Conservation (phyloP, 768 basidiomycete species). For the Boletus patriciae region DNA sequence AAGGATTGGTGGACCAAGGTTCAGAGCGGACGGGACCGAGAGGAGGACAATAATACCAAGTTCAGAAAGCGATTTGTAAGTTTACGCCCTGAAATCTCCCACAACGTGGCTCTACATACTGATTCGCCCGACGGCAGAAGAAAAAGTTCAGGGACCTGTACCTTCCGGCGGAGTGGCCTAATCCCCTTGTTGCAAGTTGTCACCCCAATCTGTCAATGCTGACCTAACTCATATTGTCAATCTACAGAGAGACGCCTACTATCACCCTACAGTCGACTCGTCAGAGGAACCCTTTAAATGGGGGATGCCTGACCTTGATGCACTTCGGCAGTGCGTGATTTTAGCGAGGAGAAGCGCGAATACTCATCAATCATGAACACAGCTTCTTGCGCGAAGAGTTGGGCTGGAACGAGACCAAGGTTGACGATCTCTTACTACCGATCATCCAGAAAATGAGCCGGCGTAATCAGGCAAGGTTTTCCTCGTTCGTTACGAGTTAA, state of each 20-base stretch:
- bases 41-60: constrained; percentile 67
- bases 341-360: constrained; percentile 1
- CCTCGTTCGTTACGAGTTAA: neutral
- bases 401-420: constrained; percentile 78
- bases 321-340: constrained; percentile 68
- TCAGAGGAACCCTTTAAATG: constrained; percentile 96
- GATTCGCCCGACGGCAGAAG: constrained; percentile 53
- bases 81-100: constrained; percentile 20
- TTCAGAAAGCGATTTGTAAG: constrained; percentile 86
- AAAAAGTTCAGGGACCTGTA: constrained; percentile 86
- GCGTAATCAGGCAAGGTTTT: constrained; percentile 61
- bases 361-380: constrained; percentile 13
- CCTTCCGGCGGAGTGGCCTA: constrained; percentile 84
- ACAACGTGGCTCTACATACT: constrained; percentile 5
- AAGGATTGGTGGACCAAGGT: constrained; percentile 94
- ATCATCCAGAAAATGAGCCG: constrained; percentile 88
- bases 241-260: constrained; percentile 84
- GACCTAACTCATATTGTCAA: neutral
- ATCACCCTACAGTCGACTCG: constrained; percentile 84
- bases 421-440: constrained; percentile 87
- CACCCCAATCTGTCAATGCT: constrained; percentile 8
- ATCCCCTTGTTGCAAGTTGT: constrained; percentile 75
- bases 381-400: constrained; percentile 79
- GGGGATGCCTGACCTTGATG: constrained; percentile 96
- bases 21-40: constrained; percentile 82